Conservation (phyloP, 2,329 filamentous ascomycete genomes). For the Pyrenophora seminiperda region DNA sequence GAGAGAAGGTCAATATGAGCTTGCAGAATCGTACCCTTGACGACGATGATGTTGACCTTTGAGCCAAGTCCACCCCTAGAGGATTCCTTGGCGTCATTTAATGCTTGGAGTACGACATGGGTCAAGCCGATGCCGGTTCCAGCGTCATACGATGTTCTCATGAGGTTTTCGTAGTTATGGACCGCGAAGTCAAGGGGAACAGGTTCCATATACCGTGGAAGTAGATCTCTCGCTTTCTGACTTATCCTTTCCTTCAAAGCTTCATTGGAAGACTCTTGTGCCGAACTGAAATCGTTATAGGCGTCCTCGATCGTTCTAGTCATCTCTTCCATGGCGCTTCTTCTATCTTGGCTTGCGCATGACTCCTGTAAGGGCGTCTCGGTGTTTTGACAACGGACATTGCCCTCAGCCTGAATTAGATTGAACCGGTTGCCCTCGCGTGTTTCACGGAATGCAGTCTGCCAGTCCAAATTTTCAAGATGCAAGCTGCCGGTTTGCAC, state of each 20-base stretch:
- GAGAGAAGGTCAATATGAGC: background rate
- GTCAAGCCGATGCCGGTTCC: conserved; percentile 5
- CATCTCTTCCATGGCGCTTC: conserved; percentile 11
- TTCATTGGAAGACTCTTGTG: conserved; percentile 3
- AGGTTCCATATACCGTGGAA: conserved; percentile 12
- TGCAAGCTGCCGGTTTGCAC: background rate
- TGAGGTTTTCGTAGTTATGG: conserved; percentile 15
- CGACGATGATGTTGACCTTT: conserved; percentile 4
- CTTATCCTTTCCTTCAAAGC: conserved; percentile 12
- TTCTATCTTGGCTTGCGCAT: conserved; percentile 1
- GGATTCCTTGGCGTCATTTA: conserved; percentile 6
- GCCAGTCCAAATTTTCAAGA: background rate
- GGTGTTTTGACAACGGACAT: background rate
- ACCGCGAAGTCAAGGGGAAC: conserved; percentile 13
- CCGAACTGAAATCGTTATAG: conserved; percentile 3
- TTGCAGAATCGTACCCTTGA: background rate
- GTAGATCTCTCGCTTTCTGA: conserved; percentile 15
- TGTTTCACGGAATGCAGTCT: background rate
- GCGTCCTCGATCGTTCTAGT: conserved; percentile 6
- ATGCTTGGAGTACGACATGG: conserved; percentile 5
- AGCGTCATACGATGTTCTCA: conserved; percentile 9
- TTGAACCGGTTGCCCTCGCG: conserved; percentile 3
- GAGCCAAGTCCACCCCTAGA: conserved; percentile 1
- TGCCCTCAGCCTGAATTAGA: background rate
- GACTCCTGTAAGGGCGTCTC: background rate